Evolutionary conservation across 257 asterid species (phyloP), one percentile per base, ranked within the genome.

Genomic region (Solanum pimpinellifolium): DNA sequence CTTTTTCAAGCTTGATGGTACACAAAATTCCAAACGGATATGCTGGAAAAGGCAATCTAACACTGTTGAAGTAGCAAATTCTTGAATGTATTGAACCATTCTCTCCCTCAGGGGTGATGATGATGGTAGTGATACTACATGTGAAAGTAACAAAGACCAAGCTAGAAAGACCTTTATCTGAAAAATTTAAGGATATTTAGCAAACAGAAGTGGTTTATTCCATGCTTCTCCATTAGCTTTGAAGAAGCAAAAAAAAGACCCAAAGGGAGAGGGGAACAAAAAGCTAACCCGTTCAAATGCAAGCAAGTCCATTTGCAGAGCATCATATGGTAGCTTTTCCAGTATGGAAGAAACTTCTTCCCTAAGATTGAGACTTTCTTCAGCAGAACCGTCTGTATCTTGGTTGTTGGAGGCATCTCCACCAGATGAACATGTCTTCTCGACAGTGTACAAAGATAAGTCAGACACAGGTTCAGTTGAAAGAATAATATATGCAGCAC

Each of bases 31-130:
- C 92, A 95, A 87, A 23, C 96, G 96, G 84, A 97, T 95, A 90
- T 96, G 92, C 89, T 96, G 98, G 93, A 97, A 94, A 90, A 96
- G 92, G 89, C 99, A 97, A 90, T 96, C 99, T 90, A 97, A 86
- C 85, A 96, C 92, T 21, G 91, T 90, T 87, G 98, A 90, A 88
- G 93, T 91, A 76, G 94, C 91, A 66, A 93, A 92, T 85, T 96
- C 95, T 91, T 95, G 98, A 81, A 97, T 93, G 88, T 94, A 95
- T 83, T 96, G 99, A 89, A 96, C 91, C 89, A 94, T 87, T 89
- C 89, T 95, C 91, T 97, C 98, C 91, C 98, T 93, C 88, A 81
- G 89, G 39, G 94, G 91, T 74, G 99, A 93, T 86, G 99, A 93
- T 16, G 98, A 88, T 83, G 99, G 98, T 90, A 97, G 93, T 83